Evolutionary conservation across 495 filamentous ascomycete genomes (phyloP).

Genomic region (Aspergillus sclerotiicarbonarius): DNA sequence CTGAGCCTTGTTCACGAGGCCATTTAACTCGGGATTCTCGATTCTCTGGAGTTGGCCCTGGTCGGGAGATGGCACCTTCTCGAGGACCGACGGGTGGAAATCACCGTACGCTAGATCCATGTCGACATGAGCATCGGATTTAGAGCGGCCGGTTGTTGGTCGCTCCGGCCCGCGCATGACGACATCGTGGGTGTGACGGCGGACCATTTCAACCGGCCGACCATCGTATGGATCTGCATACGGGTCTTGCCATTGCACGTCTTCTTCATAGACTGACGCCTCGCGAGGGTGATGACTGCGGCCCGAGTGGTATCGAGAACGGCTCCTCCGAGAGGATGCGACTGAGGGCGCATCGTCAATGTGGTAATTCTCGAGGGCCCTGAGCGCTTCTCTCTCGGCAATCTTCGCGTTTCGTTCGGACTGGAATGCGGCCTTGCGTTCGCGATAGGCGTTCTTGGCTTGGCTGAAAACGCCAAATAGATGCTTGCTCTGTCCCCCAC

Average conservation of each 20-base stretch:
- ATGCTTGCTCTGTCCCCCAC: conserved; percentile 69
- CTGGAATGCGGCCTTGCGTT: conserved; percentile 74
- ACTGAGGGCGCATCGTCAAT: conserved; percentile 52
- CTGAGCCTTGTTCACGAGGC: conserved; percentile 67
- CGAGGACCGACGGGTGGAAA: conserved; percentile 38
- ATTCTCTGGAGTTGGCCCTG: conserved; percentile 23
- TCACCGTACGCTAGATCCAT: conserved; percentile 86
- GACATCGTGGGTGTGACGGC: conserved; percentile 48
- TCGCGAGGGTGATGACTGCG: conserved; percentile 28
- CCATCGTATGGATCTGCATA: conserved; percentile 21
- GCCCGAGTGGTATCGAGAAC: conserved; percentile 33
- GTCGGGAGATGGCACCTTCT: conserved; percentile 30
- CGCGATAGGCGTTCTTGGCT: conserved; percentile 78
- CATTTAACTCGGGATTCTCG: conserved; percentile 59
- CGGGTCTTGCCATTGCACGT: conserved; percentile 24
- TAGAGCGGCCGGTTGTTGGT: conserved; percentile 33
- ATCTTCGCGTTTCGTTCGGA: conserved; percentile 59
- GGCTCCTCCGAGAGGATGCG: conserved; percentile 42
- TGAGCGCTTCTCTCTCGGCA: conserved; percentile 51
- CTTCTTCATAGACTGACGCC: conserved; percentile 36
- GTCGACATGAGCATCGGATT: conserved; percentile 65
- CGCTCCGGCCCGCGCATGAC: conserved; percentile 28
- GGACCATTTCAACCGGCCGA: conserved; percentile 32
- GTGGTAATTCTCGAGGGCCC: conserved; percentile 45
- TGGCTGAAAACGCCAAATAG: conserved; percentile 84